phyloP scores from a whole-genome alignment of 1,284 basidiomycete genomes.

The Trametes sp. region DNA sequence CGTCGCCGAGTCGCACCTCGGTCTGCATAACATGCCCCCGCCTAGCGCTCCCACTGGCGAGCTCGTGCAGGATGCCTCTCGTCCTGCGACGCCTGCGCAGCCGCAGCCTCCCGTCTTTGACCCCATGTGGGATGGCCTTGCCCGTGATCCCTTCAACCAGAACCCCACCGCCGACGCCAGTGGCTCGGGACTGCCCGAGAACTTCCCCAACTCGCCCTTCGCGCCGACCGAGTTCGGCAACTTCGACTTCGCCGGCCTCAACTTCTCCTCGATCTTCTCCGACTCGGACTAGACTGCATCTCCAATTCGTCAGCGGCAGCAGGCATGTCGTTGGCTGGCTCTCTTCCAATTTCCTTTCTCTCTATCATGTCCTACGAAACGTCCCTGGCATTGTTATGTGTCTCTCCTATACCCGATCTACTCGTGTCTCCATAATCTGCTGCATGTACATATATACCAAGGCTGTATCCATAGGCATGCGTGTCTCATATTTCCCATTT shows the following conservation, averaged over 20 bases:
- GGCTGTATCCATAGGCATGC: slow-evolving; percentile 26
- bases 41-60: background rate
- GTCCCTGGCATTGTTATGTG: background rate
- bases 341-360: background rate
- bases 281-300: slow-evolving; percentile 9
- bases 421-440: slow-evolving; percentile 18
- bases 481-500: background rate
- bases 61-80: background rate
- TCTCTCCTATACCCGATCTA: slow-evolving; percentile 1
- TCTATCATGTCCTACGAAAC: background rate
- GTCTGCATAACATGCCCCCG: slow-evolving; percentile 10
- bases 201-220: slow-evolving; percentile 7
- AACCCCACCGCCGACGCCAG: background rate
- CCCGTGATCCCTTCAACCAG: slow-evolving; percentile 4
- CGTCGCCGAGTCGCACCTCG: slow-evolving; percentile 15
- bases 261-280: slow-evolving; percentile 13
- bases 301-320: slow-evolving; percentile 5
- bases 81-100: background rate
- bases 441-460: slow-evolving; percentile 24
- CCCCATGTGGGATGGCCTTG: slow-evolving; percentile 7
- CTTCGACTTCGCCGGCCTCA: slow-evolving; percentile 10
- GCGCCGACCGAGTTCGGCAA: slow-evolving; percentile 5
- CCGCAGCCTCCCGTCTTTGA: slow-evolving; percentile 3
- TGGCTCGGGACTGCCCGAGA: background rate
- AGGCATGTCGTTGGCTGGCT: slow-evolving; percentile 12